Evolutionary conservation across 495 filamentous ascomycete species (phyloP).

Genomic region (Hyaloscypha finlandica): DNA sequence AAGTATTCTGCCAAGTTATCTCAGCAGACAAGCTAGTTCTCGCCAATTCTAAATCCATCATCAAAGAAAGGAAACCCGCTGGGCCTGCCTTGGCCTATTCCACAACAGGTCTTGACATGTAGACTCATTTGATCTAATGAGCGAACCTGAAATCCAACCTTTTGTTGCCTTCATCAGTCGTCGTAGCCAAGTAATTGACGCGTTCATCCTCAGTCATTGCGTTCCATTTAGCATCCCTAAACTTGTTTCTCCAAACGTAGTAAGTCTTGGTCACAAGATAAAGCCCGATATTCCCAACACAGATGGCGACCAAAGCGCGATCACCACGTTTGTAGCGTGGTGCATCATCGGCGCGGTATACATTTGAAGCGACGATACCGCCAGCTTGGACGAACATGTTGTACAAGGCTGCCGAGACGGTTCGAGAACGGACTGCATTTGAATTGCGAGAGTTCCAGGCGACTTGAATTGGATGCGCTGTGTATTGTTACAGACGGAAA

Average conservation of each 20-base stretch:
- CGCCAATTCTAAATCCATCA: background rate
- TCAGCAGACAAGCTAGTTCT: background rate
- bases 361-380: slow-evolving; percentile 62
- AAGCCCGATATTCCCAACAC: slow-evolving; percentile 53
- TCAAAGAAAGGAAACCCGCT: background rate
- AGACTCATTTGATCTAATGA: slow-evolving; percentile 20
- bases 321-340: slow-evolving; percentile 69
- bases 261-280: slow-evolving; percentile 61
- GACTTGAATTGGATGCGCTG: slow-evolving; percentile 62
- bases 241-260: slow-evolving; percentile 62
- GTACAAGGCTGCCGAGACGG: slow-evolving; percentile 67
- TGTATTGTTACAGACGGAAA: slow-evolving; percentile 2
- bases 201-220: slow-evolving; percentile 63
- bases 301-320: slow-evolving; percentile 59
- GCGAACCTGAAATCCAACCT: slow-evolving; percentile 58
- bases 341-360: slow-evolving; percentile 66
- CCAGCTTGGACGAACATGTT: slow-evolving; percentile 75
- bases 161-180: slow-evolving; percentile 70
- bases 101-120: background rate
- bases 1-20: background rate
- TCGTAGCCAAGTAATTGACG: slow-evolving; percentile 63
- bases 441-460: slow-evolving; percentile 70
- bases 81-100: background rate
- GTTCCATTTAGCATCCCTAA: slow-evolving; percentile 48
- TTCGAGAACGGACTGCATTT: slow-evolving; percentile 65